phyloP scores from a whole-genome alignment of 139 green algal genomes.

The Chlamydomonas sp. region DNA sequence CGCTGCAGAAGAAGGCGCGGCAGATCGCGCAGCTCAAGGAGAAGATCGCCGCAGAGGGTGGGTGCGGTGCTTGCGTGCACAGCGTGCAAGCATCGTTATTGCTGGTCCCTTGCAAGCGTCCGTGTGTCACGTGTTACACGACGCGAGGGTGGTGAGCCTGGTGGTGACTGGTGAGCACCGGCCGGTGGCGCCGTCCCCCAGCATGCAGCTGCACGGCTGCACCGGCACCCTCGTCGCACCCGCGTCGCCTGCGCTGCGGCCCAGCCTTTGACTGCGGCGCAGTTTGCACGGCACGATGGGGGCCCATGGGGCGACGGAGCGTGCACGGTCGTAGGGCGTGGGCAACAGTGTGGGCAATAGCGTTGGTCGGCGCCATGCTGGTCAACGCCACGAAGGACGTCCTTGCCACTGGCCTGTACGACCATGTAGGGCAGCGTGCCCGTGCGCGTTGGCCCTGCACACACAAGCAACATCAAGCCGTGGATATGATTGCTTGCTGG shows the following conservation, averaged over 20 bases:
- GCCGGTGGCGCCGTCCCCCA: background rate
- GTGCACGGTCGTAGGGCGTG: too few species aligned
- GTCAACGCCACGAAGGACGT: too few species aligned
- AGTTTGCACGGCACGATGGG: too few species aligned
- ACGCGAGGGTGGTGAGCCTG: background rate
- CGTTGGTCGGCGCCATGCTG: too few species aligned
- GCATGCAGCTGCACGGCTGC: too few species aligned
- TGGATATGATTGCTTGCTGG: background rate
- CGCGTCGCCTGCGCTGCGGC: too few species aligned
- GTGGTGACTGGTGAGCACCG: background rate
- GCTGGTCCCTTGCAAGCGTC: background rate
- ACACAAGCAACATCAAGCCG: background rate
- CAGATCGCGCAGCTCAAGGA: slow-evolving; percentile 79
- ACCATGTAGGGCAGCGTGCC: background rate
- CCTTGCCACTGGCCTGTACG: background rate
- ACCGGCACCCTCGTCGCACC: too few species aligned
- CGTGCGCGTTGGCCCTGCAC: background rate
- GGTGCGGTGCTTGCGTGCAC: background rate
- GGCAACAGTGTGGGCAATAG: too few species aligned
- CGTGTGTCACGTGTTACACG: background rate
- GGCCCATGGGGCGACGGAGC: too few species aligned
- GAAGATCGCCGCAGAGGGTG: slow-evolving; percentile 47
- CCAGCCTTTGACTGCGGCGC: too few species aligned
- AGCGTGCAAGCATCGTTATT: background rate
- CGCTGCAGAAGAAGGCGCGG: slow-evolving; percentile 81